Conservation (phyloP, 306 rosid species). For the Pterocarpus macrocarpus region DNA sequence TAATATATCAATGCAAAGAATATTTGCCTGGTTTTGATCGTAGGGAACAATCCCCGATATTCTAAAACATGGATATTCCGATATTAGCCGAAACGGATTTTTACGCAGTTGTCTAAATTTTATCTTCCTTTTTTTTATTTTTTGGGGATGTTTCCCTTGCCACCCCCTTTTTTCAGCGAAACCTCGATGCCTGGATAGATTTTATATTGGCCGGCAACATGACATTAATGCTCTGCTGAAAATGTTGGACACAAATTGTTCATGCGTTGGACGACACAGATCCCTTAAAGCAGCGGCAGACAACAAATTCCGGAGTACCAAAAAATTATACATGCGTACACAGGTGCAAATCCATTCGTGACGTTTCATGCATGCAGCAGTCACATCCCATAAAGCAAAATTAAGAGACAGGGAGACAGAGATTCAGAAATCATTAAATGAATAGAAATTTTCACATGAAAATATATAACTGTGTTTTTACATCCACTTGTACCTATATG, state of each 20-base stretch:
- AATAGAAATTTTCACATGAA: not conserved
- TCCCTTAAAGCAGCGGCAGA: not conserved
- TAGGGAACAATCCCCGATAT: not conserved
- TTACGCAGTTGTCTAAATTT: not conserved
- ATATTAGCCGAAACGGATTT: not conserved
- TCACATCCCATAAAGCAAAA: not conserved
- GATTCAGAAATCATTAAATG: not conserved
- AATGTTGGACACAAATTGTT: not conserved
- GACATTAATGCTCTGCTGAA: not conserved
- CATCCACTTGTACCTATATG: too few relatives aligned
- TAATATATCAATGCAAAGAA: not conserved
- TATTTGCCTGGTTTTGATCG: not conserved
- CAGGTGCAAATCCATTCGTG: not conserved
- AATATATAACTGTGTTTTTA: too few relatives aligned
- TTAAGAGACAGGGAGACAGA: not conserved
- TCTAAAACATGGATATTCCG: not conserved
- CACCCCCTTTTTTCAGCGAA: not conserved
- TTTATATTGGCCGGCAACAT: not conserved
- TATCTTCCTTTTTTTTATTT: not conserved
- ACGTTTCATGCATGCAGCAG: not conserved
- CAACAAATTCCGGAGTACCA: not conserved
- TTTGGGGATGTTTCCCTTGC: not conserved
- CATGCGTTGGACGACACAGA: not conserved
- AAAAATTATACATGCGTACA: too few relatives aligned
- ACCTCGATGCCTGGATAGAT: not conserved